Percentiles rank a stretch among this genome's conserved stretches.
These are phyloP conservation scores for Phialocephala sp. DNA, from an alignment of 2,329 filamentous ascomycete genomes.

Conservation along the genomic window DNA sequence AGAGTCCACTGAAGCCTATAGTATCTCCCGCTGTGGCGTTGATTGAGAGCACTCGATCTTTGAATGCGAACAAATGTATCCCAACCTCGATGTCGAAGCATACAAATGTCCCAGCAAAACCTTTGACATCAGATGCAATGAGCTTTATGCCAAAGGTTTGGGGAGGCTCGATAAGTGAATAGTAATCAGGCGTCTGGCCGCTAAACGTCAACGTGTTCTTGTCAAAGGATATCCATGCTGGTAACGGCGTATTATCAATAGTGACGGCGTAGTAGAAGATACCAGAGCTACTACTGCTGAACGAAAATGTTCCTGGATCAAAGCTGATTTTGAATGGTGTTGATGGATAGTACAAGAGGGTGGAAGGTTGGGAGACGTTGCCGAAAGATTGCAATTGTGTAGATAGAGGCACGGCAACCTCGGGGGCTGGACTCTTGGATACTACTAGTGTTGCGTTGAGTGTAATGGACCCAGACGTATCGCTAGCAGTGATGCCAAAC, in stretches of 20 bases:
- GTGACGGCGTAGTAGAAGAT: slow-evolving; percentile 80
- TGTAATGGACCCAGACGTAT: slow-evolving; percentile 65
- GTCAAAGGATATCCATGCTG: slow-evolving; percentile 85
- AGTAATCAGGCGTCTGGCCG: slow-evolving; percentile 70
- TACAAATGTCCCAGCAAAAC: slow-evolving; percentile 71
- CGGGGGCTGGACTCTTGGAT: slow-evolving; percentile 60
- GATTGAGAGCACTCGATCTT: slow-evolving; percentile 59
- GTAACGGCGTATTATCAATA: slow-evolving; percentile 78
- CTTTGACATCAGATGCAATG: slow-evolving; percentile 79
- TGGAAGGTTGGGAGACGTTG: slow-evolving; percentile 63
- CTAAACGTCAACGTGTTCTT: slow-evolving; percentile 66
- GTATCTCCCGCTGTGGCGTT: slow-evolving; percentile 60
- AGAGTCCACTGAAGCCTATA: slow-evolving; percentile 59
- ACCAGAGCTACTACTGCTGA: slow-evolving; percentile 46
- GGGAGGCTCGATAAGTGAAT: slow-evolving; percentile 67
- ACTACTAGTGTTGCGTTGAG: slow-evolving; percentile 76
- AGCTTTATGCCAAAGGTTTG: slow-evolving; percentile 75
- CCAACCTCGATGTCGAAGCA: slow-evolving; percentile 76
- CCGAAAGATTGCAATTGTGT: slow-evolving; percentile 64
- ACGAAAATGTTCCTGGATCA: slow-evolving; percentile 66
- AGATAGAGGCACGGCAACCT: slow-evolving; percentile 59
- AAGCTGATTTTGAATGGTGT: slow-evolving; percentile 60
- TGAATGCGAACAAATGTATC: slow-evolving; percentile 70
- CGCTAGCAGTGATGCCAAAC: slow-evolving; percentile 73
- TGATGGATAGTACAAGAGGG: slow-evolving; percentile 61